Conservation (phyloP, 257 asterid genomes). For the Primulina eburnea region DNA sequence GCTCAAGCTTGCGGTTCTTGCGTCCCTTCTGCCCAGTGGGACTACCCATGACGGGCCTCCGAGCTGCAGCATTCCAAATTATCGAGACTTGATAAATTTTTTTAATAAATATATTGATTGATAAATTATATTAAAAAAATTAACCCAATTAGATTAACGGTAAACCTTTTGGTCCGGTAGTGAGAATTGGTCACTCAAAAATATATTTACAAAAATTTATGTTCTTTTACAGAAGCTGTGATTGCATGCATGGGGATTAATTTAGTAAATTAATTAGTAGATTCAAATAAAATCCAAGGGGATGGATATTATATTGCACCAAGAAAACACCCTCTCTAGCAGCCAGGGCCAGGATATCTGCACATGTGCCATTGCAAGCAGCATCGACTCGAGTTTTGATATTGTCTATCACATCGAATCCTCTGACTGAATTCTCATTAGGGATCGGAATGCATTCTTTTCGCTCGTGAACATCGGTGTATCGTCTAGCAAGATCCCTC, state of each 20-base stretch:
- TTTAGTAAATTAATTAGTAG: background rate
- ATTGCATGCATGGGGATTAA: background rate
- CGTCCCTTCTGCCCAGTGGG: conserved; percentile 59
- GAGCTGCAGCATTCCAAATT: conserved; percentile 20
- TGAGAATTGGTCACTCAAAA: no score
- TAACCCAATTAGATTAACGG: no score
- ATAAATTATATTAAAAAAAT: no score
- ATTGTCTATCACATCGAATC: conserved; percentile 43
- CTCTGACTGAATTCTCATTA: conserved; percentile 39
- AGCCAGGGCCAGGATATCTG: conserved; percentile 56
- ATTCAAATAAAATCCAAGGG: background rate
- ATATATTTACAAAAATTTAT: no score
- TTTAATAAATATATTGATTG: no score
- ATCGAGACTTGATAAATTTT: no score
- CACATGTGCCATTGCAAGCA: conserved; percentile 42
- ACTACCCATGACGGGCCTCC: conserved; percentile 61
- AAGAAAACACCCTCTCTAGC: conserved; percentile 40
- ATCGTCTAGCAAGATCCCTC: conserved; percentile 41
- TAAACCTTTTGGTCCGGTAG: no score
- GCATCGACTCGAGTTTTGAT: conserved; percentile 50
- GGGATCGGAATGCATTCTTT: conserved; percentile 44
- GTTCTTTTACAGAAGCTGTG: no score
- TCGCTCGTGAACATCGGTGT: conserved; percentile 41
- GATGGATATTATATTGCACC: conserved; percentile 30
- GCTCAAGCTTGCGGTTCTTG: conserved; percentile 48